Conservation (phyloP, 305 asterid species). For the Euphrasia arctica region DNA sequence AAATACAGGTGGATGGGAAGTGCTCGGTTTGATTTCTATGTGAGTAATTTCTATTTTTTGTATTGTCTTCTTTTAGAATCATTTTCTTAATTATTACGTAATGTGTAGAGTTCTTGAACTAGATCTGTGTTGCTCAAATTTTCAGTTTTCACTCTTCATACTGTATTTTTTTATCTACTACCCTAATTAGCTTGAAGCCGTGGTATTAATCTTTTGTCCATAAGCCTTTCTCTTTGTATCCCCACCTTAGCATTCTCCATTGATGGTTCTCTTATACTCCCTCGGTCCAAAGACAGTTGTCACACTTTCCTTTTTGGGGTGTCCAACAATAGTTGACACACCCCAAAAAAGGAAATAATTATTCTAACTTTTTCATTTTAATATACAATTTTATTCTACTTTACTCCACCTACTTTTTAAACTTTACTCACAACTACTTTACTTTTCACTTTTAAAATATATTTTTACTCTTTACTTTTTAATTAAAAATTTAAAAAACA, state of each 20-base stretch:
- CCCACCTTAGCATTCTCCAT: slow-evolving; percentile 1
- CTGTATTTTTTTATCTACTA: slow-evolving; percentile 4
- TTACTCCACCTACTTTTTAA: no score
- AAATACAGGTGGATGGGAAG: slow-evolving; percentile 99
- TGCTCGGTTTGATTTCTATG: slow-evolving; percentile 93
- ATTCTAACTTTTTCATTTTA: no score
- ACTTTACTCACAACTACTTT: no score
- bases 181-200: slow-evolving; percentile 4
- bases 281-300: no score
- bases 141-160: not conserved
- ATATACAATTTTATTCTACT: no score
- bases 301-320: no score
- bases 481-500: no score
- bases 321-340: no score
- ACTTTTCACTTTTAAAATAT: no score
- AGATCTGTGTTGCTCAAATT: not conserved
- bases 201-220: not conserved
- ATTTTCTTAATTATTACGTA: not conserved
- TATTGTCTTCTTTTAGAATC: slow-evolving; percentile 15
- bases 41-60: slow-evolving; percentile 35
- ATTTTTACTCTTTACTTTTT: no score
- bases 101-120: not conserved
- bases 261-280: slow-evolving; percentile 2
- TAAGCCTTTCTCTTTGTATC: slow-evolving; percentile 7
- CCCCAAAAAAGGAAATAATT: no score